phyloP scores from a whole-genome alignment of 768 basidiomycete species.

The Strobilomyces dryophilus region DNA sequence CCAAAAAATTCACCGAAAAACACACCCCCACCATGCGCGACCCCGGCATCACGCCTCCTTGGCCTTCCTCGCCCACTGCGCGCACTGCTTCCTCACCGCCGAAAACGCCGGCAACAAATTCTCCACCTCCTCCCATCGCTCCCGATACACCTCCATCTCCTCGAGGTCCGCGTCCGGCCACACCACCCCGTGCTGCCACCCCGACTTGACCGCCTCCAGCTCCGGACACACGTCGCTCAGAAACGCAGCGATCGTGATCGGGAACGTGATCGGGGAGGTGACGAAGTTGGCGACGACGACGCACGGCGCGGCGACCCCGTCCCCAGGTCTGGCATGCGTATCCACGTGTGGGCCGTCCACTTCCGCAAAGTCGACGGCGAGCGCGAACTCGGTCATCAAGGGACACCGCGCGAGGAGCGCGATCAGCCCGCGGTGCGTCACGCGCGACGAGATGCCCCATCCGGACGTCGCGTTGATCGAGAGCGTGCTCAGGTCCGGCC shows the following conservation, averaged over 20 bases:
- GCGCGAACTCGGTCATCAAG: constrained; percentile 7
- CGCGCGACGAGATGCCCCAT: constrained; percentile 14
- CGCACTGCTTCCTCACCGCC: constrained; percentile 17
- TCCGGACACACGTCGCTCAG: constrained; percentile 24
- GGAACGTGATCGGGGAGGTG: constrained; percentile 18
- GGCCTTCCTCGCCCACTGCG: not conserved
- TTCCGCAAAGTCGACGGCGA: constrained; percentile 19
- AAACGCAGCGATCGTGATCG: constrained; percentile 22
- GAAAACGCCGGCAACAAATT: constrained; percentile 21
- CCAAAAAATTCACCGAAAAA: too few species aligned
- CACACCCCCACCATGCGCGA: too few species aligned
- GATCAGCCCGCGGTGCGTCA: constrained; percentile 23
- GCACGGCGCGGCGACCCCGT: constrained; percentile 8
- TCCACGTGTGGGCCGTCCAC: constrained; percentile 8
- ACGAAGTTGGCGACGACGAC: constrained; percentile 13
- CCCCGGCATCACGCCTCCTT: not conserved
- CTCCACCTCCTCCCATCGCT: constrained; percentile 23
- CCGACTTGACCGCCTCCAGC: constrained; percentile 6
- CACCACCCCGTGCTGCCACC: constrained; percentile 6
- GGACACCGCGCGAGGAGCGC: constrained; percentile 16
- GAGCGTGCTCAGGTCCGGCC: constrained; percentile 14
- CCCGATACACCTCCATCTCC: constrained; percentile 7
- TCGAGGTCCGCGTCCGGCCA: constrained; percentile 2
- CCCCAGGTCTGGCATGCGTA: not conserved
- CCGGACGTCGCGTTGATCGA: constrained; percentile 17